phyloP scores from a whole-genome alignment of 306 rosid genomes.

The Rosa persica region DNA sequence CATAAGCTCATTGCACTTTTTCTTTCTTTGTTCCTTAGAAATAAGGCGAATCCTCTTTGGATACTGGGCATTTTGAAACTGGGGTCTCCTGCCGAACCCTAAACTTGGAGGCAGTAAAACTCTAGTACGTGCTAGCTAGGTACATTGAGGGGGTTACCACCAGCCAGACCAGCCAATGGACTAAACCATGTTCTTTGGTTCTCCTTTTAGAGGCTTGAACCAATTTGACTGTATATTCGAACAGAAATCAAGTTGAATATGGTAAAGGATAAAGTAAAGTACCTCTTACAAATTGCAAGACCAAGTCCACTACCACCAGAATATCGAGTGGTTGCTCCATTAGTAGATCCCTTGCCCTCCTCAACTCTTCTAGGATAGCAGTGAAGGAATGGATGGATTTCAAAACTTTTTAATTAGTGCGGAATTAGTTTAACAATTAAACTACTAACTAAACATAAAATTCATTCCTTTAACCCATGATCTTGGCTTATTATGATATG shows the following conservation, averaged over 20 bases:
- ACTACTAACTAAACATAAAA: too few relatives aligned
- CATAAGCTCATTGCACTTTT: not conserved
- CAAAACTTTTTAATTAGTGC: too few relatives aligned
- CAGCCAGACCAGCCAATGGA: not conserved
- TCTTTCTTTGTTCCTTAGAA: not conserved
- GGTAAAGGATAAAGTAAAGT: constrained; percentile 21
- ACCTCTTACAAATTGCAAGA: constrained; percentile 93
- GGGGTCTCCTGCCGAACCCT: not conserved
- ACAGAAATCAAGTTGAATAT: constrained; percentile 16
- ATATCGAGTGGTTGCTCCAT: constrained; percentile 71
- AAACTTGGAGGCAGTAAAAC: not conserved
- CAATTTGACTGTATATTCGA: not conserved
- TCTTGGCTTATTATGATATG: too few relatives aligned
- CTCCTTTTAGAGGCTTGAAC: not conserved
- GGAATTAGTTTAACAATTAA: too few relatives aligned
- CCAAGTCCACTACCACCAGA: constrained; percentile 85
- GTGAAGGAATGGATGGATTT: too few relatives aligned
- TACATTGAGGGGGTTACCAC: not conserved
- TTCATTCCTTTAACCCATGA: too few relatives aligned
- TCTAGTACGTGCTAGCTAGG: not conserved
- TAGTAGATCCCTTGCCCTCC: constrained; percentile 96
- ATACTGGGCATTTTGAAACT: not conserved
- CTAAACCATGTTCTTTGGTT: constrained; percentile 1
- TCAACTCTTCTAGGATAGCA: constrained; percentile 97
- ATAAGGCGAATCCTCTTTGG: not conserved